Evolutionary conservation across 2,329 filamentous ascomycete genomes (phyloP), one percentile per base, ranked within the genome.

Genomic region (Hypoxylon sp.): DNA sequence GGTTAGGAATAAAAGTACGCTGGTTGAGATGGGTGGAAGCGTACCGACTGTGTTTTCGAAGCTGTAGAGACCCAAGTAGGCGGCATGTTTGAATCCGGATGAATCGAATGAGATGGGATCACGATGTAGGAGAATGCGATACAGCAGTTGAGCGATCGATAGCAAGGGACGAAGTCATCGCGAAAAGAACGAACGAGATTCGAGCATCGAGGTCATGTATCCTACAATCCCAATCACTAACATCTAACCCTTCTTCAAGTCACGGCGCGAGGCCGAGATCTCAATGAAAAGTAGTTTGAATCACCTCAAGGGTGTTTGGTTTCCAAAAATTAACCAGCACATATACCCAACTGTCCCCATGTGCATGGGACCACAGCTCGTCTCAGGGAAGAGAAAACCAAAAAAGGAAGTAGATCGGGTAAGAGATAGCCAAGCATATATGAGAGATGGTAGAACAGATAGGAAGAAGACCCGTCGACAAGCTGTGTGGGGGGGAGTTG

Each of bases 1-100:
- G 90, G 87, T 94, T 57, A 85, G 89, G 80, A 96, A 94, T 74
- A 97, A 96, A 85, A 97, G 93, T 80, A 97, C 93, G 1, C 80
- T 97, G 30, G 90, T 97, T 2, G 93, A 97, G 79, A 91, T 94
- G 85, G 88, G 89, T 45, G 91, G 91, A 34, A 84, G 79, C 67
- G 91, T 90, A 63, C 87, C 84, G 62, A 94, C 87, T 7, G 90
- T 93, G 0, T 97, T 96, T 80, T 84, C 89, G 30, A 93, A 93
- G 80, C 72, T 91, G 70, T 91, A 61, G 14, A 9, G 28, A n/a
- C n/a, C 32, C 11, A 36, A 10, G 25, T 5, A 21, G 19, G 25
- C 1, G 9, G n/a, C 2, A 11, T 25, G 2, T 14, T 21, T 3
- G 17, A 19, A 19, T 19, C 17, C 17, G 30, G 36, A 58, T 49